Conservation (phyloP, 2,329 filamentous ascomycete species). For the Seiridium cupressi region DNA sequence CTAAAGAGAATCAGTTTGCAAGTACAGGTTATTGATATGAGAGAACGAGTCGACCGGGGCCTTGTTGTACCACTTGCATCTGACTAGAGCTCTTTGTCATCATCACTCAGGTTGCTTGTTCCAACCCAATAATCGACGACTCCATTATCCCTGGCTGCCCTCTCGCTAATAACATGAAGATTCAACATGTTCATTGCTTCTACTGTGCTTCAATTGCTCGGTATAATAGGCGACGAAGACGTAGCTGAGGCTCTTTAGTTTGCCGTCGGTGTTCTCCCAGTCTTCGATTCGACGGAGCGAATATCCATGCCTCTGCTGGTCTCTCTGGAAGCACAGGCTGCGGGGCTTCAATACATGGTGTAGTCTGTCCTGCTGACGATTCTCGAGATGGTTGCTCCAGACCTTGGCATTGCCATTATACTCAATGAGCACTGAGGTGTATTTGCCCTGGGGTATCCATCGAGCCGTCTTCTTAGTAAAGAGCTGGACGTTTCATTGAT, state of each 20-base stretch:
- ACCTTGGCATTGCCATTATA: conserved; percentile 15
- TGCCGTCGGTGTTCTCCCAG: conserved; percentile 11
- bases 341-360: conserved; percentile 13
- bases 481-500: background rate
- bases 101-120: conserved; percentile 8
- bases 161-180: conserved; percentile 13
- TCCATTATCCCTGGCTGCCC: conserved; percentile 9
- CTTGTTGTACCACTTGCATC: background rate
- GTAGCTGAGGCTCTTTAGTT: conserved; percentile 10
- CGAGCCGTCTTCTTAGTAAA: background rate
- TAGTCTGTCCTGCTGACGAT: background rate
- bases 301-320: conserved; percentile 10
- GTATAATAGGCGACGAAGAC: conserved; percentile 13
- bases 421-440: conserved; percentile 12
- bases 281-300: conserved; percentile 9
- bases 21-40: background rate
- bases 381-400: conserved; percentile 16
- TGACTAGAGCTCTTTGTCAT: background rate
- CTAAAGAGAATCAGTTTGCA: background rate
- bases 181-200: conserved; percentile 7
- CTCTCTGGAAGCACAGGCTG: conserved; percentile 13
- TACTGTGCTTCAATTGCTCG: conserved; percentile 10
- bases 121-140: conserved; percentile 14
- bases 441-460: conserved; percentile 7
- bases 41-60: background rate